Evolutionary conservation across 768 basidiomycete genomes (phyloP), one percentile per base, ranked within the genome.

Genomic region (Xerocomellus chrysenteron): DNA sequence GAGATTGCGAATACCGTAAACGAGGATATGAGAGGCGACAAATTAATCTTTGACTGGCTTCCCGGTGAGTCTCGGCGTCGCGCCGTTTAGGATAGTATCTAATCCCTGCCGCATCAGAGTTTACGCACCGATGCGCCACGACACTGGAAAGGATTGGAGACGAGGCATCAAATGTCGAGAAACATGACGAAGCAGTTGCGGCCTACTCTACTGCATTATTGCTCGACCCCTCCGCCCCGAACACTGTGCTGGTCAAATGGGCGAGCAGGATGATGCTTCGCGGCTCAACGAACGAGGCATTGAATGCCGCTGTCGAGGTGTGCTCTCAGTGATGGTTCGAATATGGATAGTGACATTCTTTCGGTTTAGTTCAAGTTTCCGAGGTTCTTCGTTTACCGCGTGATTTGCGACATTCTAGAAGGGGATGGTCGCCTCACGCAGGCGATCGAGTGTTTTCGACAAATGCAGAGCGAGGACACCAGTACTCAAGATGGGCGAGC

Each of bases 321-420:
- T 5, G 28, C 10, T 46, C 17, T 26, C 11, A 5, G 9, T 12
- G n/a, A 24, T 35, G 11, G 30, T 19, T 12, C 19, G 7, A 19
- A 46, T 24, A 6, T 5, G 8, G 24, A 21, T 28, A 8, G 11
- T 40, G 30, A 54, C 3, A 10, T 17, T 8, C 21, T 24, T n/a
- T 42, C 28, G 9, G 5, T 8, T n/a, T 12, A 60, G 59, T 53
- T 60, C 12, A 41, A 26, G 13, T 14, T 57, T n/a, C 48, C 55
- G 1, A 41, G 10, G 28, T 30, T 41, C 1, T 0, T 6, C 2
- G 13, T 53, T 8, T 47, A 50, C 26, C 46, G 8, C 0, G 17
- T 12, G 0, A 53, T 59, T 2, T 59, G 56, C 24, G 37, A 48
- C 0, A 17, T 35, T 21, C 43, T 55, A 0, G 57, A 58, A 37